These are phyloP conservation scores for Solanum pimpinellifolium DNA, from an alignment of 257 asterid species.

Conservation along the genomic window DNA sequence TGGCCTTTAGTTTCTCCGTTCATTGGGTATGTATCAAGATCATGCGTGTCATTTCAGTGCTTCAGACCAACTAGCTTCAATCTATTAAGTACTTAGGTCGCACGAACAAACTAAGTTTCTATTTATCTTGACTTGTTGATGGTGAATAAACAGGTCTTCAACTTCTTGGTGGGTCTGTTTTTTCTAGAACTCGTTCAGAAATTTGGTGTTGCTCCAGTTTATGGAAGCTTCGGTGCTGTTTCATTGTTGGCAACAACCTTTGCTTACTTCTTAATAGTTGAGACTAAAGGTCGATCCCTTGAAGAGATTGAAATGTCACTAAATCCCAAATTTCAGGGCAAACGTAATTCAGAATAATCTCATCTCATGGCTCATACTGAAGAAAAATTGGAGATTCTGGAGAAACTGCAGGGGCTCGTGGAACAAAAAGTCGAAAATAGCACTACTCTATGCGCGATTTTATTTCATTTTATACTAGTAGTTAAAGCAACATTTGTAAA, in stretches of 20 bases:
- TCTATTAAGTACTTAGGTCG: not conserved
- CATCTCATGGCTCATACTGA: not conserved
- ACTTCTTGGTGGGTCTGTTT: constrained; percentile 73
- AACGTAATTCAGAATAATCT: constrained; percentile 2
- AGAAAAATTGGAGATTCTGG: not conserved
- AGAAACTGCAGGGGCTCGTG: not conserved
- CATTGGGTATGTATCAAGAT: constrained; percentile 62
- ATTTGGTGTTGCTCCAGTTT: constrained; percentile 62
- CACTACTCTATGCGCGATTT: not conserved
- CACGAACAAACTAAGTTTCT: not conserved
- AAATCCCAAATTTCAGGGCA: constrained; percentile 13
- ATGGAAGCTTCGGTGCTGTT: constrained; percentile 47
- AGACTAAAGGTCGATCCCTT: constrained; percentile 73
- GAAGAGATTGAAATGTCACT: constrained; percentile 81
- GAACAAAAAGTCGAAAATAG: not conserved
- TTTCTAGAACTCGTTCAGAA: constrained; percentile 61
- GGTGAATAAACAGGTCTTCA: constrained; percentile 49
- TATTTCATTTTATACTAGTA: not conserved
- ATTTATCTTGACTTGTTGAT: not conserved
- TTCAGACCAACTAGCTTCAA: not conserved
- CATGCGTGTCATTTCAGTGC: not conserved
- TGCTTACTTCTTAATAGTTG: constrained; percentile 45
- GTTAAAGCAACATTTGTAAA: not conserved
- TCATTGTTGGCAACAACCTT: constrained; percentile 68
- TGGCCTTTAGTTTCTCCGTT: constrained; percentile 77